phyloP scores from a whole-genome alignment of 345 rosid species.

The Euphorbia peplus region DNA sequence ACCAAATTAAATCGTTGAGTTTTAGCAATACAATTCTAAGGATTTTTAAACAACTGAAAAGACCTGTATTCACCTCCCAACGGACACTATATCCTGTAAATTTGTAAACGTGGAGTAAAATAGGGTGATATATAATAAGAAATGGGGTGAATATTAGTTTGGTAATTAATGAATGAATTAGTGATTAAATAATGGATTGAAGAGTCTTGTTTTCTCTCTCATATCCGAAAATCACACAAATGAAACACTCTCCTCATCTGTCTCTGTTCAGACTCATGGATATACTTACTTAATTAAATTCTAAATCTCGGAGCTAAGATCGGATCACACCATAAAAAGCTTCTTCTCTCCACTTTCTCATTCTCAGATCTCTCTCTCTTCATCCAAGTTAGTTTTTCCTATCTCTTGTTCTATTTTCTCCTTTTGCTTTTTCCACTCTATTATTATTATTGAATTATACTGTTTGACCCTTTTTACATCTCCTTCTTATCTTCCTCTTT shows the following conservation, averaged over 20 bases:
- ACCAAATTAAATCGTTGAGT: no score
- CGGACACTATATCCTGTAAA: no score
- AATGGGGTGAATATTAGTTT: no score
- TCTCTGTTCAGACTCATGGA: neutral
- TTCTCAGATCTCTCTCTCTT: constrained; percentile 12
- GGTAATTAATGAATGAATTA: no score
- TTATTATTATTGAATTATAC: no score
- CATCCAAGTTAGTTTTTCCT: neutral
- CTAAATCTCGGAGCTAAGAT: neutral
- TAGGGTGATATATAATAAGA: no score
- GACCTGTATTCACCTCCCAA: no score
- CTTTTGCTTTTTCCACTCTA: neutral
- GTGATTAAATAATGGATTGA: no score
- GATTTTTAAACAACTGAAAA: no score
- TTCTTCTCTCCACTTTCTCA: neutral
- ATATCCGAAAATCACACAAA: neutral
- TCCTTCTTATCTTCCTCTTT: neutral
- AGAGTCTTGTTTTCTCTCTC: no score
- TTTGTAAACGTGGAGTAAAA: no score
- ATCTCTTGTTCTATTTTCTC: neutral
- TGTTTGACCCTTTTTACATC: neutral
- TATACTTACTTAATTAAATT: neutral
- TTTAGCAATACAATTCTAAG: no score
- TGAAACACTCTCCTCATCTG: neutral
- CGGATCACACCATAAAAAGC: constrained; percentile 9